Evolutionary conservation across 495 filamentous ascomycete species (phyloP).

Genomic region (Penicillium subrubescens): DNA sequence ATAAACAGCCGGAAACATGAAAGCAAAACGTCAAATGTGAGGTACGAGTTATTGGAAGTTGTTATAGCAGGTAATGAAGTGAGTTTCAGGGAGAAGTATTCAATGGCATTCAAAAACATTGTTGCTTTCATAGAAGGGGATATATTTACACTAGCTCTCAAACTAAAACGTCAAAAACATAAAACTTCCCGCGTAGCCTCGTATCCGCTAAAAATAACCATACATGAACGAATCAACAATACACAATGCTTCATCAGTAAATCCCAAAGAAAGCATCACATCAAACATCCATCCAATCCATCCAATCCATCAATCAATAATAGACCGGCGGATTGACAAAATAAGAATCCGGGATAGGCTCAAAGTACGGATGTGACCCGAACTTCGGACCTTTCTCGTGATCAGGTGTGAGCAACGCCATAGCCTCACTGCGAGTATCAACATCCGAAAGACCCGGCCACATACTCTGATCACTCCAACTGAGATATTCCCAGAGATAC

Average conservation of each 20-base stretch:
- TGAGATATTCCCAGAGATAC: constrained; percentile 48
- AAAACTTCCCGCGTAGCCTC: neutral
- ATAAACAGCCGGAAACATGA: too few relatives aligned
- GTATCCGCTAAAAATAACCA: constrained; percentile 6
- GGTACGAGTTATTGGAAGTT: too few relatives aligned
- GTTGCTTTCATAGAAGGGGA: neutral
- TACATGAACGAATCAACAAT: constrained; percentile 5
- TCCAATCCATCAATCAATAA: constrained; percentile 11
- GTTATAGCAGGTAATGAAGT: too few relatives aligned
- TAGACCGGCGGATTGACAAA: constrained; percentile 32
- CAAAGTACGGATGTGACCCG: constrained; percentile 31
- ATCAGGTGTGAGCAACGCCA: constrained; percentile 30
- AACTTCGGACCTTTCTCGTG: constrained; percentile 37
- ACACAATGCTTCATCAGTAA: neutral
- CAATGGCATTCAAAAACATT: neutral
- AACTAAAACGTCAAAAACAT: neutral
- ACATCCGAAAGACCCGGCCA: constrained; percentile 39
- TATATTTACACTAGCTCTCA: constrained; percentile 2
- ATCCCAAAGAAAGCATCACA: neutral
- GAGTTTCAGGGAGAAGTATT: too few relatives aligned
- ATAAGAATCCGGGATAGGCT: constrained; percentile 32
- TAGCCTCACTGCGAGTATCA: constrained; percentile 28
- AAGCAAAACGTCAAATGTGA: too few relatives aligned
- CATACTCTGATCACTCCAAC: constrained; percentile 44
- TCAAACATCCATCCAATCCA: neutral